These are phyloP conservation scores for Geranium rotundifolium DNA, from an alignment of 345 rosid species.

Conservation along the genomic window DNA sequence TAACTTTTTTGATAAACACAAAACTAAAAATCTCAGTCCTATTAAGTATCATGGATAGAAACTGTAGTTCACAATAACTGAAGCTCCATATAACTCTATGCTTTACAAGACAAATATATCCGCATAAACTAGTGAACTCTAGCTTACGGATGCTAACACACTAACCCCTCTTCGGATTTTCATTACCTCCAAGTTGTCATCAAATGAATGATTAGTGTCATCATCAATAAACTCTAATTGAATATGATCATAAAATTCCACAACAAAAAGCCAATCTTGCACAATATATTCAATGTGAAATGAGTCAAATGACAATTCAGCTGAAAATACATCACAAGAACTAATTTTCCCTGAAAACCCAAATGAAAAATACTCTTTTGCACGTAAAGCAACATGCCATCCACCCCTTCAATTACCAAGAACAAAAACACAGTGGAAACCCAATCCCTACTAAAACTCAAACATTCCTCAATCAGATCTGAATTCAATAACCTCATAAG, in stretches of 20 bases:
- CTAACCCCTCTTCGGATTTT: not conserved
- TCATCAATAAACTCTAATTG: too few relatives aligned
- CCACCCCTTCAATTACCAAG: too few relatives aligned
- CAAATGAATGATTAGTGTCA: too few relatives aligned
- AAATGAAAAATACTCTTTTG: not conserved
- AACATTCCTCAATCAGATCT: too few relatives aligned
- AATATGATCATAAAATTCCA: not conserved
- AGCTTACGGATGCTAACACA: not conserved
- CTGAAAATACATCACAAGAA: not conserved
- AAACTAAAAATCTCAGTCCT: too few relatives aligned
- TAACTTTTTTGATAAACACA: too few relatives aligned
- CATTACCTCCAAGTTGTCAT: too few relatives aligned
- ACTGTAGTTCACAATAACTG: not conserved
- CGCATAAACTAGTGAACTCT: not conserved
- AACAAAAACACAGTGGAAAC: too few relatives aligned
- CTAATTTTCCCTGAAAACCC: not conserved
- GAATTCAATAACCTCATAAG: too few relatives aligned
- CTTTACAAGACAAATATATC: not conserved
- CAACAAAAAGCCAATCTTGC: not conserved
- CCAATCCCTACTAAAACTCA: too few relatives aligned
- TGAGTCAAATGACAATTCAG: not conserved
- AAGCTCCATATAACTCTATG: not conserved
- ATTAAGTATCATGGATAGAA: not conserved
- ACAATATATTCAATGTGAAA: not conserved
- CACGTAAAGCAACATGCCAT: not conserved